phyloP scores from a whole-genome alignment of 495 filamentous ascomycete species.

The Jackrogersella multiformis region DNA sequence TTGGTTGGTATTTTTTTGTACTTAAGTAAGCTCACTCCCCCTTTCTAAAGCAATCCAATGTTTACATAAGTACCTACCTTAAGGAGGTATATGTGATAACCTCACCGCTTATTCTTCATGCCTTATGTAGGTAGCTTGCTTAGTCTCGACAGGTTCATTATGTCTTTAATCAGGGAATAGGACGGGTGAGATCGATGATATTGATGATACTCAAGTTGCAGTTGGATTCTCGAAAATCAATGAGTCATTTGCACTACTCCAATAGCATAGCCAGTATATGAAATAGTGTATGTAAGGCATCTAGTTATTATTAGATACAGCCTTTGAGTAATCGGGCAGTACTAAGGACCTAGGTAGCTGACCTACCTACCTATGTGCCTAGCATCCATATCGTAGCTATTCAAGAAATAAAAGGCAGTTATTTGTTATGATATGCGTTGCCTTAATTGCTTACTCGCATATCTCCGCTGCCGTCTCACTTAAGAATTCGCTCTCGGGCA shows the following conservation, averaged over 20 bases:
- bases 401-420: not conserved
- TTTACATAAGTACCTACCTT: no score
- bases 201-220: not conserved
- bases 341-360: no score
- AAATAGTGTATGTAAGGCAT: no score
- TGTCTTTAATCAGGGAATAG: not conserved
- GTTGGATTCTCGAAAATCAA: not conserved
- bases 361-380: no score
- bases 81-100: constrained; percentile 6
- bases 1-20: constrained; percentile 8
- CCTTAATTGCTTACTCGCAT: constrained; percentile 23
- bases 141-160: not conserved
- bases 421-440: constrained; percentile 13
- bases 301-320: not conserved
- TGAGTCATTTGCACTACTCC: constrained; percentile 12
- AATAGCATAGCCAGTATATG: not conserved
- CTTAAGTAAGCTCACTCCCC: constrained; percentile 17
- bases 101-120: constrained; percentile 31
- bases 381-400: not conserved
- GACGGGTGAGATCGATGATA: not conserved
- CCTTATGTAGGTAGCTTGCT: not conserved
- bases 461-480: constrained; percentile 16
- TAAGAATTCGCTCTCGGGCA: not conserved
- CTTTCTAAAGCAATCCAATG: no score
- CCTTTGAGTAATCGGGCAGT: no score